These are phyloP conservation scores for Aureobasidium sp. DNA, from an alignment of 2,329 filamentous ascomycete genomes.

Conservation along the genomic window DNA sequence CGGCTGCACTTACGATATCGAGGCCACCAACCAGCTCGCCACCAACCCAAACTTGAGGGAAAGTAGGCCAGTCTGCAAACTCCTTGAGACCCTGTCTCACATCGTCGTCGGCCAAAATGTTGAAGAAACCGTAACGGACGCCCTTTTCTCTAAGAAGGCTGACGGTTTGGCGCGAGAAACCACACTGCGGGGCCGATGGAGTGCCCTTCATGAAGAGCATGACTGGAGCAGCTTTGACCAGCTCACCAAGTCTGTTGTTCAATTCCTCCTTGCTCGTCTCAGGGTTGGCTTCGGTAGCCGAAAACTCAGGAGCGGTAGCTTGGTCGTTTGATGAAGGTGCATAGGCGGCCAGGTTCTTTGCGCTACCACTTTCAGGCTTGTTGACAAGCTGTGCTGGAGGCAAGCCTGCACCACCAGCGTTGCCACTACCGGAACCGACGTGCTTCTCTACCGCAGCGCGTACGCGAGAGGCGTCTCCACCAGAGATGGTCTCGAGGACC, in stretches of 20 bases:
- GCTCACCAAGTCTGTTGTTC: conserved; percentile 68
- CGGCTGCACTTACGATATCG: conserved; percentile 70
- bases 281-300: conserved; percentile 32
- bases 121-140: conserved; percentile 98
- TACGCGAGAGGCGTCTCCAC: conserved; percentile 81
- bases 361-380: conserved; percentile 33
- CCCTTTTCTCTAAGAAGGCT: conserved; percentile 78
- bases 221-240: conserved; percentile 91
- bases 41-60: conserved; percentile 86
- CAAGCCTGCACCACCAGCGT: conserved; percentile 31
- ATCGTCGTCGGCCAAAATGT: conserved; percentile 95
- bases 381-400: conserved; percentile 38
- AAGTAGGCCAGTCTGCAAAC: conserved; percentile 98
- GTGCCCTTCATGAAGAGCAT: conserved; percentile 99
- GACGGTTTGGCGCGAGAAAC: conserved; percentile 88
- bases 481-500: conserved; percentile 78
- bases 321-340: conserved; percentile 38
- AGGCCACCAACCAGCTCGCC: conserved; percentile 88
- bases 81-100: conserved; percentile 94
- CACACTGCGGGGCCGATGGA: conserved; percentile 77
- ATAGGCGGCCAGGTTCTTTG: conserved; percentile 39
- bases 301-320: conserved; percentile 42
- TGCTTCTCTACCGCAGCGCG: conserved; percentile 79
- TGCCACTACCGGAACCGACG: conserved; percentile 44
- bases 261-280: conserved; percentile 71